Conservation (phyloP, 176 grass and related monocot species). For the Avena atlantica region DNA sequence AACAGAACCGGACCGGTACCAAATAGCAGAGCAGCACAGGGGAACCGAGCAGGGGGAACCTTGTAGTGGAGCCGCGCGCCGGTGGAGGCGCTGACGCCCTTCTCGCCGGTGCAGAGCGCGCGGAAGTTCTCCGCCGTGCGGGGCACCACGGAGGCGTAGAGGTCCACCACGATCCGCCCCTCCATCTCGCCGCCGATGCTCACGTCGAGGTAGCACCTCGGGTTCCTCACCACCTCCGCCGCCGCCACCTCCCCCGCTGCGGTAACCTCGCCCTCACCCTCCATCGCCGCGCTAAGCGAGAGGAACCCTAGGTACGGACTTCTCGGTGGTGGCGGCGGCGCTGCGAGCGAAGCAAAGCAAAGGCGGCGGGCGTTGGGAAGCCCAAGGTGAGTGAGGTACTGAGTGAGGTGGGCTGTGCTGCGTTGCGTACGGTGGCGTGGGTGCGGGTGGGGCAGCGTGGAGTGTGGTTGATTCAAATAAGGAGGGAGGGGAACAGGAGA, state of each 20-base stretch:
- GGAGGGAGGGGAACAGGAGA: conserved; percentile 17
- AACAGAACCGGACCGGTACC: not conserved
- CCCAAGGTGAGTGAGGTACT: conserved; percentile 42
- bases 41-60: conserved; percentile 28
- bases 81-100: conserved; percentile 61
- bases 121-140: conserved; percentile 95
- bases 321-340: conserved; percentile 23
- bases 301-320: conserved; percentile 38
- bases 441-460: not conserved
- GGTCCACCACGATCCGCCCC: conserved; percentile 87
- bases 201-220: conserved; percentile 82
- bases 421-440: conserved; percentile 14
- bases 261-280: conserved; percentile 39
- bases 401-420: not conserved
- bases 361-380: conserved; percentile 22
- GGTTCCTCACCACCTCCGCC: conserved; percentile 47
- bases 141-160: conserved; percentile 68
- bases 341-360: not conserved
- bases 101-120: conserved; percentile 94
- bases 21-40: not conserved
- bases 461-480: conserved; percentile 61
- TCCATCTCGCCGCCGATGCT: conserved; percentile 90
- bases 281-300: conserved; percentile 38
- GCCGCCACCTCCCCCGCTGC: conserved; percentile 12
- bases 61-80: conserved; percentile 80